Evolutionary conservation across 148 eudicot genomes (phyloP).

Genomic region (Amaranthus hypochondriacus): DNA sequence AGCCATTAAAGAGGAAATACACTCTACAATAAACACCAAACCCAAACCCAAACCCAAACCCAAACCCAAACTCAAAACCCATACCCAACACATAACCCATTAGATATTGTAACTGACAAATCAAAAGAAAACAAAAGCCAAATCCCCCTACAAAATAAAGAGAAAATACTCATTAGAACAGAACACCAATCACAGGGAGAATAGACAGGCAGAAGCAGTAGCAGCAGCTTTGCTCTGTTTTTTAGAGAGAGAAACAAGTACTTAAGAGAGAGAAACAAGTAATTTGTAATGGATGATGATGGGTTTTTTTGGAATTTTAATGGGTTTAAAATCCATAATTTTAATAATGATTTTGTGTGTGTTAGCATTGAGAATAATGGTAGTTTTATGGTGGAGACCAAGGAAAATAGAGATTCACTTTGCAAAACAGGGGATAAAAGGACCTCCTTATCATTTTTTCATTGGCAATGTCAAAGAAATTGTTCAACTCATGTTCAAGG

Average conservation of each 20-base stretch:
- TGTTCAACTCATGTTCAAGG: conserved; percentile 62
- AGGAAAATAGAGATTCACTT: conserved; percentile 67
- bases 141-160: conserved; percentile 14
- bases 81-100: neutral
- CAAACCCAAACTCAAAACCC: conserved; percentile 11
- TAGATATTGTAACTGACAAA: no score
- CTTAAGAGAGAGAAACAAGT: conserved; percentile 15
- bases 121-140: conserved; percentile 9
- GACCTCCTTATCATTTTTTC: conserved; percentile 79
- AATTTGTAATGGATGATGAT: conserved; percentile 18
- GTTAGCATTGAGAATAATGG: conserved; percentile 34
- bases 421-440: conserved; percentile 78
- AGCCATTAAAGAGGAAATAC: conserved; percentile 36
- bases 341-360: conserved; percentile 26
- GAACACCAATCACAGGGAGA: no score
- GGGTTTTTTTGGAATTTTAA: conserved; percentile 1
- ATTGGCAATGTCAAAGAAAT: conserved; percentile 85
- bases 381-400: conserved; percentile 86
- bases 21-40: conserved; percentile 2
- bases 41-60: neutral
- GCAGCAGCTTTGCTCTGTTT: conserved; percentile 15
- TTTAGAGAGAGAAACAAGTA: neutral
- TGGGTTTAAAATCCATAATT: conserved; percentile 27
- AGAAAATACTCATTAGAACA: neutral
- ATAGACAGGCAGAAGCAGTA: no score